phyloP scores from a whole-genome alignment of 495 filamentous ascomycete genomes.

The Thozetella sp. region DNA sequence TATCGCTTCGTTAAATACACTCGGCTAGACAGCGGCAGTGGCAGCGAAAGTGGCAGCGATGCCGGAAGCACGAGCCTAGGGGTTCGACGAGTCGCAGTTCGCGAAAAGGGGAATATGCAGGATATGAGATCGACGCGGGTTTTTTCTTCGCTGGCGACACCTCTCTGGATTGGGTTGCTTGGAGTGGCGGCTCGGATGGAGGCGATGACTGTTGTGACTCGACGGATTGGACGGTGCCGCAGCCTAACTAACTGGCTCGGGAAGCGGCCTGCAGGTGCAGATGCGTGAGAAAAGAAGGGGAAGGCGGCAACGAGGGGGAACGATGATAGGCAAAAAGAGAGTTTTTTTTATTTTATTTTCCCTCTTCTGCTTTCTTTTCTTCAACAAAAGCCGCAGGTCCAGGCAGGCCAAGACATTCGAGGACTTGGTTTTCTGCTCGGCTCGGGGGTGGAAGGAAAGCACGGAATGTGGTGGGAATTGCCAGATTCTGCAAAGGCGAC shows the following conservation, averaged over 20 bases:
- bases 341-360: too few relatives aligned
- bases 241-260: conserved; percentile 22
- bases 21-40: conserved; percentile 3
- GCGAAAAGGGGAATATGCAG: conserved; percentile 2
- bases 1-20: not conserved
- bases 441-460: not conserved
- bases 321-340: conserved; percentile 6
- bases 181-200: not conserved
- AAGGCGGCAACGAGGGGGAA: not conserved
- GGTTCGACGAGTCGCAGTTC: conserved; percentile 5
- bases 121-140: conserved; percentile 4
- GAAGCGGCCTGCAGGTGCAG: conserved; percentile 10
- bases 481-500: not conserved
- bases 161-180: conserved; percentile 1
- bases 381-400: not conserved
- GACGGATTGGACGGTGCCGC: conserved; percentile 9
- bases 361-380: not conserved
- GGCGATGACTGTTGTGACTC: conserved; percentile 10
- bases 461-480: not conserved
- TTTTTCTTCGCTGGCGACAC: not conserved
- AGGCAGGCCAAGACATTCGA: not conserved
- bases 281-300: not conserved
- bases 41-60: conserved; percentile 9
- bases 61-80: conserved; percentile 6
- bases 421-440: not conserved